These are phyloP conservation scores for Kodamaea lidongshanica DNA, from an alignment of 805 yeast genomes.

Conservation along the genomic window DNA sequence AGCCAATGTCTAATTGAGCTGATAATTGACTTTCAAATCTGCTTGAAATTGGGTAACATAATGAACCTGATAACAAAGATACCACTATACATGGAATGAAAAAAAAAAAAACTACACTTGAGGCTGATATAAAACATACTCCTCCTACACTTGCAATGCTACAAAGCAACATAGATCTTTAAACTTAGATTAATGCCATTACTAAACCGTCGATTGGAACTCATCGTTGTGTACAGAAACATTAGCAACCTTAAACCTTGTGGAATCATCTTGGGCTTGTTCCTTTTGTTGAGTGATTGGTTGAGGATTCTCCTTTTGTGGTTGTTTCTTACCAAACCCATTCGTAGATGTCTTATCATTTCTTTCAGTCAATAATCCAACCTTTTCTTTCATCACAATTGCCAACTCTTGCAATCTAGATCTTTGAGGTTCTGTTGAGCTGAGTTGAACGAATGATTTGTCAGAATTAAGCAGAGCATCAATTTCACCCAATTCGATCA, in stretches of 20 bases:
- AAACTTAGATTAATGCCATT: too few relatives aligned
- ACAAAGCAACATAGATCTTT: too few relatives aligned
- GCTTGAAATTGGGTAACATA: too few relatives aligned
- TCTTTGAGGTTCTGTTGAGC: constrained; percentile 67
- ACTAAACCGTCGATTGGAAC: constrained; percentile 31
- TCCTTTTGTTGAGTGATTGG: constrained; percentile 25
- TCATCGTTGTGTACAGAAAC: constrained; percentile 40
- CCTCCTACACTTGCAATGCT: too few relatives aligned
- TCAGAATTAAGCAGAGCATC: constrained; percentile 67
- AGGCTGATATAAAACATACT: too few relatives aligned
- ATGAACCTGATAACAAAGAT: too few relatives aligned
- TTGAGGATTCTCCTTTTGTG: constrained; percentile 20
- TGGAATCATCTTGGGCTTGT: constrained; percentile 31
- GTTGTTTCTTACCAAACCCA: constrained; percentile 49
- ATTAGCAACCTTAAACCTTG: constrained; percentile 39
- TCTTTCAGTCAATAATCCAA: constrained; percentile 70
- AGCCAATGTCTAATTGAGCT: too few relatives aligned
- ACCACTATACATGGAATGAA: too few relatives aligned
- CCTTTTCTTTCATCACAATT: constrained; percentile 74
- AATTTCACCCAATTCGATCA: constrained; percentile 75
- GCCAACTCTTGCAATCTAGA: constrained; percentile 86
- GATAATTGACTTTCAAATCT: too few relatives aligned
- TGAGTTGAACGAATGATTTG: constrained; percentile 55
- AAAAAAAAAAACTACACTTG: too few relatives aligned
- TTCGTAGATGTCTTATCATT: constrained; percentile 79